phyloP scores from a whole-genome alignment of 805 yeast genomes.

The Saccharomycopsis capsularis region DNA sequence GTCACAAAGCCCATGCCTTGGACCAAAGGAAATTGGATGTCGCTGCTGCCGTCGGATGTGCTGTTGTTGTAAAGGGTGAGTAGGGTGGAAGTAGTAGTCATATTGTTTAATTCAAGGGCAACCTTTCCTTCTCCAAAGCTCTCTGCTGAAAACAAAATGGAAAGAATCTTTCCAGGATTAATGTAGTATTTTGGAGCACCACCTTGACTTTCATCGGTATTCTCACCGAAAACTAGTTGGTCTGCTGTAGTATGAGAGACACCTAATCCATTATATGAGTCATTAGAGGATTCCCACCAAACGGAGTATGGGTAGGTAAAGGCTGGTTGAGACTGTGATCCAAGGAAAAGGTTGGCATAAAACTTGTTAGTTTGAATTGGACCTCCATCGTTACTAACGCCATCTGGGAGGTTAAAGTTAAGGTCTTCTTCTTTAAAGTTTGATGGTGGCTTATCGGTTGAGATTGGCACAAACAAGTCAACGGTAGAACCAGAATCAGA shows the following conservation, averaged over 20 bases:
- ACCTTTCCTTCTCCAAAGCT: slow-evolving; percentile 32
- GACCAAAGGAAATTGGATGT: slow-evolving; percentile 44
- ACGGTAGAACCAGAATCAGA: slow-evolving; percentile 17
- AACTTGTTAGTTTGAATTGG: slow-evolving; percentile 62
- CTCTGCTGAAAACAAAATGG: slow-evolving; percentile 30
- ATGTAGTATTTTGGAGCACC: slow-evolving; percentile 7
- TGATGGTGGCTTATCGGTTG: slow-evolving; percentile 38
- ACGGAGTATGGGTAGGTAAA: slow-evolving; percentile 82
- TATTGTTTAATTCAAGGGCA: slow-evolving; percentile 34
- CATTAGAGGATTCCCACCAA: slow-evolving; percentile 42
- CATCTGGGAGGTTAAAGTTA: slow-evolving; percentile 40
- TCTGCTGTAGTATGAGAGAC: slow-evolving; percentile 52
- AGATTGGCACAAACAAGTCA: slow-evolving; percentile 44
- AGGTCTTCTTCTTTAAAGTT: slow-evolving; percentile 41
- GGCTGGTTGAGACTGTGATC: slow-evolving; percentile 55
- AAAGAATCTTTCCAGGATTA: slow-evolving; percentile 7
- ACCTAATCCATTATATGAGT: slow-evolving; percentile 53
- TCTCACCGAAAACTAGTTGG: slow-evolving; percentile 67
- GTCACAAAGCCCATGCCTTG: slow-evolving; percentile 56
- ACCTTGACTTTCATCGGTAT: slow-evolving; percentile 21
- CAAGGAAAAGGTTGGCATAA: slow-evolving; percentile 65
- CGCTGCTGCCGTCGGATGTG: slow-evolving; percentile 30
- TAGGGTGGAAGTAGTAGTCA: slow-evolving; percentile 45
- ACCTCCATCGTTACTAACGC: slow-evolving; percentile 34
- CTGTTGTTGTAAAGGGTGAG: slow-evolving; percentile 27